phyloP scores from a whole-genome alignment of 2,329 filamentous ascomycete species.

The Fusarium heterosporum region DNA sequence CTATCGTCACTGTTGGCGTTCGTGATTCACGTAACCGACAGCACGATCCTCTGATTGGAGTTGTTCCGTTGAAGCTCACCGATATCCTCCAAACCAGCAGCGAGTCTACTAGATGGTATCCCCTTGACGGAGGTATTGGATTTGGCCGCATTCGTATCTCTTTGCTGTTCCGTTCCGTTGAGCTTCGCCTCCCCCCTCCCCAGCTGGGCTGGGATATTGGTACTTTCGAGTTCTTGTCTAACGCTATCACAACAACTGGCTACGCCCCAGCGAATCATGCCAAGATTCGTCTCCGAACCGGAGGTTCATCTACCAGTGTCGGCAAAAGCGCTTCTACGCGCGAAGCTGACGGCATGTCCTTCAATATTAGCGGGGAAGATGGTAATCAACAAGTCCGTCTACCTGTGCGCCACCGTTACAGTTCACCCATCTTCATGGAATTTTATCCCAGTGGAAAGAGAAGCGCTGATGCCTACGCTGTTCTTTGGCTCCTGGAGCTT shows the following conservation, averaged over 20 bases:
- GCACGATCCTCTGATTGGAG: slow-evolving; percentile 93
- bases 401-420: slow-evolving; percentile 90
- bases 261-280: slow-evolving; percentile 74
- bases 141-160: slow-evolving; percentile 92
- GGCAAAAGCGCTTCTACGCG: slow-evolving; percentile 70
- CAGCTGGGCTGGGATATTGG: slow-evolving; percentile 96
- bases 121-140: slow-evolving; percentile 92
- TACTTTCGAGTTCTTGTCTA: slow-evolving; percentile 87
- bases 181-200: slow-evolving; percentile 83
- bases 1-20: slow-evolving; percentile 87
- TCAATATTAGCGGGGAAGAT: slow-evolving; percentile 61
- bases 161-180: slow-evolving; percentile 88
- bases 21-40: slow-evolving; percentile 90
- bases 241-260: slow-evolving; percentile 72
- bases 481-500: slow-evolving; percentile 88
- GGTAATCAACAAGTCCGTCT: slow-evolving; percentile 70
- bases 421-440: slow-evolving; percentile 90
- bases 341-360: slow-evolving; percentile 65
- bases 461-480: slow-evolving; percentile 78
- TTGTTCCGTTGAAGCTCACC: slow-evolving; percentile 87
- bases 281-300: slow-evolving; percentile 84
- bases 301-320: slow-evolving; percentile 81
- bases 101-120: slow-evolving; percentile 91
- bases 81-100: slow-evolving; percentile 90
- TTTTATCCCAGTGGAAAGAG: slow-evolving; percentile 79